These are phyloP conservation scores for Akebia trifoliata DNA, from an alignment of 164 flowering plant species.

Conservation along the genomic window DNA sequence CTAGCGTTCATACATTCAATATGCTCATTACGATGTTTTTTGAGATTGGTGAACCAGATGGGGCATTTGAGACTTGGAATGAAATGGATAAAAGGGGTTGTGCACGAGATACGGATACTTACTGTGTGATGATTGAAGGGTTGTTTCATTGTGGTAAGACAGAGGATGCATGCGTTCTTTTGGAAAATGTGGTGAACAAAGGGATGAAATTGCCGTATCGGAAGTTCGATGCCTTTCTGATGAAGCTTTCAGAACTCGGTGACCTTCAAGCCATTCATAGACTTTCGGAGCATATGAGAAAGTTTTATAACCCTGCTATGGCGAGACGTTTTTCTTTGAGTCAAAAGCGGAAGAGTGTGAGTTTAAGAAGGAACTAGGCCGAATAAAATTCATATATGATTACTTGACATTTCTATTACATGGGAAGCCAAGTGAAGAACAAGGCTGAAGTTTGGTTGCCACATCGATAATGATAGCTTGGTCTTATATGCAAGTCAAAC, in stretches of 20 bases:
- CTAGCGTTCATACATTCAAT: conserved; percentile 90
- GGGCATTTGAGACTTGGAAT: conserved; percentile 77
- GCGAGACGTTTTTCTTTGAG: conserved; percentile 67
- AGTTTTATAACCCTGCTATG: conserved; percentile 80
- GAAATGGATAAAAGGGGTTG: conserved; percentile 78
- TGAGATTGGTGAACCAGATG: conserved; percentile 55
- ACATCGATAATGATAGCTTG: too few species aligned
- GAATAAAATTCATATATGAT: background rate
- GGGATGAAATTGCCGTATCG: conserved; percentile 69
- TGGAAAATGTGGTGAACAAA: conserved; percentile 61
- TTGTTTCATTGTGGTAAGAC: conserved; percentile 50
- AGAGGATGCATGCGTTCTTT: conserved; percentile 59
- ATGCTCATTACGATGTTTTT: conserved; percentile 81
- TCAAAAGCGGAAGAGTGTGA: conserved; percentile 65
- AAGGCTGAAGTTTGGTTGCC: too few species aligned
- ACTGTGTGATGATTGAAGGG: conserved; percentile 89
- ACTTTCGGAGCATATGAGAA: conserved; percentile 89
- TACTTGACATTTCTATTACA: background rate
- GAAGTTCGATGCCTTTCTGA: conserved; percentile 68
- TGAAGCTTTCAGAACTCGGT: conserved; percentile 65
- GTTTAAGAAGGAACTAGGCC: conserved; percentile 53
- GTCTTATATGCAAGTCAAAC: too few species aligned
- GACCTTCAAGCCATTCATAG: conserved; percentile 68
- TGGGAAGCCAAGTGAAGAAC: too few species aligned
- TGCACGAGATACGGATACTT: conserved; percentile 51